Base-by-base conservation (phyloP, 164 flowering plant species). In the Saururus chinensis region DNA sequence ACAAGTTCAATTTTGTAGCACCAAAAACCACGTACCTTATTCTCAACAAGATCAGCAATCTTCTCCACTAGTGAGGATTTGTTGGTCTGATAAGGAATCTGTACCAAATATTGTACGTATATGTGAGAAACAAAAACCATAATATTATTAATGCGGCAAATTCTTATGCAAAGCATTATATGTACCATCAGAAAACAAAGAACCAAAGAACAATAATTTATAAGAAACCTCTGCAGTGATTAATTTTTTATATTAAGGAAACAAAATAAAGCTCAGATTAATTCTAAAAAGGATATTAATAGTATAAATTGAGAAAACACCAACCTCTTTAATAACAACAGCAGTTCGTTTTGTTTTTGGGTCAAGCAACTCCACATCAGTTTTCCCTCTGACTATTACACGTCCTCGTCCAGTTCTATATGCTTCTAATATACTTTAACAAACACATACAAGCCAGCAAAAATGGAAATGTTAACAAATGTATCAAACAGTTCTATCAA, bases 61-160 rank as follows among this genome's bases (percentile, higher is more conserved):
- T 85, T 93, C 78, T 82, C 85, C 65, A 93, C 95, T 13, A 93
- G 81, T 9, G 90, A 66, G 53, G 99, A 76, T 77, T 90, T 90
- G 76, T 90, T 93, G 30, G 93, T 93, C 73, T 87, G 96, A 65
- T 90, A 93, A 25, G 99, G 99, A 37, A 93, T 79, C 98, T 93
- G 87, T 69, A 70, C 61, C 20, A 35, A 20, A 17, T 45, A 25
- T 45, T 2, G 11, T 17, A 12, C 11, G 49, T 10, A 45, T 17
- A 45, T 17, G 17, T 45, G 49, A 45, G 49, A 45, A 45, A 24
- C 19, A 9, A 23, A 24, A 9, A 30, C 17, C 10, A 24, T 6
- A 24, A 8, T 20, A 54, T 9, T 13, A 41, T 20, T 14, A 55
- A 12, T 55, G 19, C 1, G 58, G 30, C 25, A n/a, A 55, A 24